Evolutionary conservation across 2,329 filamentous ascomycete genomes (phyloP).

Genomic region (Talaromyces sp.): DNA sequence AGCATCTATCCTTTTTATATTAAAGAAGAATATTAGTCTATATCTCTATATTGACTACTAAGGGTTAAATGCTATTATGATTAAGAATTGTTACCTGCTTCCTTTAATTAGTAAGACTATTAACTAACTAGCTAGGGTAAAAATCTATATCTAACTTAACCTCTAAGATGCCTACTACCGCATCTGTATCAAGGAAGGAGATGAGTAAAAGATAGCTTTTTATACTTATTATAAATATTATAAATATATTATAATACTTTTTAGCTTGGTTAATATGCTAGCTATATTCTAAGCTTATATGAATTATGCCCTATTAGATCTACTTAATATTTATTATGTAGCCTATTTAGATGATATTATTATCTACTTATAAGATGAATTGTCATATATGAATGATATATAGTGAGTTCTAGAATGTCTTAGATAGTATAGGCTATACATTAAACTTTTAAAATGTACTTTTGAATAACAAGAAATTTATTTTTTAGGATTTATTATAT

Average conservation of each 20-base stretch:
- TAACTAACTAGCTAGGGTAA: no score
- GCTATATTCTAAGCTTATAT: neutral
- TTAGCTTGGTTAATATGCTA: neutral
- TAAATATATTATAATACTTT: neutral
- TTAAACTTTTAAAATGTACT: neutral
- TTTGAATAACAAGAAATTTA: neutral
- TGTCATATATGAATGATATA: neutral
- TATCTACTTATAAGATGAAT: conserved; percentile 3
- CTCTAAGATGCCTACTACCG: no score
- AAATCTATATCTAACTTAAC: no score
- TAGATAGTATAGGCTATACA: neutral
- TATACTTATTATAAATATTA: neutral
- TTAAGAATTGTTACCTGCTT: no score
- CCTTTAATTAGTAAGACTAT: no score
- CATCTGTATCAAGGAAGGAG: neutral
- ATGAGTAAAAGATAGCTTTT: conserved; percentile 4
- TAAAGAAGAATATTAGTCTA: no score
- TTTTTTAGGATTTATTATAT: conserved; percentile 2
- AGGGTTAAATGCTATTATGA: no score
- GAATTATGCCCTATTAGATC: neutral
- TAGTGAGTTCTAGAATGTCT: neutral
- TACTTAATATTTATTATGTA: conserved; percentile 1
- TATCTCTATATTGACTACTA: no score
- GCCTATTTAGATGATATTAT: conserved; percentile 7
- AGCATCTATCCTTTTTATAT: no score